phyloP scores from a whole-genome alignment of 768 basidiomycete genomes.

The Russula sp. region DNA sequence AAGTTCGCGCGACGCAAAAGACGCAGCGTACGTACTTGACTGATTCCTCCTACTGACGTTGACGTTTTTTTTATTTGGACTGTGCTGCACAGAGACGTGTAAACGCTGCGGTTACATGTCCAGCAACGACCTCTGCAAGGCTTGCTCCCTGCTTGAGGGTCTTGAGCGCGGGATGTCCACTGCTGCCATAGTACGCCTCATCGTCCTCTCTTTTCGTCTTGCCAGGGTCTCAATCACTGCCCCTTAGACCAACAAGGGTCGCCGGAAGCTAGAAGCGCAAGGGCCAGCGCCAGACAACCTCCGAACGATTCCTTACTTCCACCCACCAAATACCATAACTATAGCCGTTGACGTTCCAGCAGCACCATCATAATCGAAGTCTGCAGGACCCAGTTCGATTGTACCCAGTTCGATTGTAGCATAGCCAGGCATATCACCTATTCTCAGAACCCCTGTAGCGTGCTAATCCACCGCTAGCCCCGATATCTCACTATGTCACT shows the following conservation, averaged over 20 bases:
- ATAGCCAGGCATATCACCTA: not conserved
- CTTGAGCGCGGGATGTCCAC: constrained; percentile 69
- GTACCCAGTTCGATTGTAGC: not conserved
- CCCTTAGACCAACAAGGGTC: constrained; percentile 59
- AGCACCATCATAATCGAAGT: not conserved
- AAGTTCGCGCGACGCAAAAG: constrained; percentile 80
- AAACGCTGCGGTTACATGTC: constrained; percentile 92
- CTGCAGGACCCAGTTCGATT: not conserved
- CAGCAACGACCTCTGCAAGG: constrained; percentile 94
- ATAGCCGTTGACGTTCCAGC: constrained; percentile 25
- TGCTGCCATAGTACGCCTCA: constrained; percentile 41
- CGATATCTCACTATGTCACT: not conserved
- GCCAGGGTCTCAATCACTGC: constrained; percentile 11
- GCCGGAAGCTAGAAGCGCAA: constrained; percentile 53
- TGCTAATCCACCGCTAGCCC: not conserved
- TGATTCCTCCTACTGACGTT: not conserved
- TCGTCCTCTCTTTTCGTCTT: constrained; percentile 4
- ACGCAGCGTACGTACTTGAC: constrained; percentile 59
- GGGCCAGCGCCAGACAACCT: constrained; percentile 60
- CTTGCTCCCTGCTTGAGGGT: constrained; percentile 85
- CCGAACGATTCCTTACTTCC: constrained; percentile 72
- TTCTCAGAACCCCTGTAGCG: not conserved
- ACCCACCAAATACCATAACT: constrained; percentile 34
- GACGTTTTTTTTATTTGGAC: constrained; percentile 1
- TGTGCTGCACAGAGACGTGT: constrained; percentile 62